These are phyloP conservation scores for Sicyos baderoa DNA, from an alignment of 306 rosid genomes.

Conservation along the genomic window DNA sequence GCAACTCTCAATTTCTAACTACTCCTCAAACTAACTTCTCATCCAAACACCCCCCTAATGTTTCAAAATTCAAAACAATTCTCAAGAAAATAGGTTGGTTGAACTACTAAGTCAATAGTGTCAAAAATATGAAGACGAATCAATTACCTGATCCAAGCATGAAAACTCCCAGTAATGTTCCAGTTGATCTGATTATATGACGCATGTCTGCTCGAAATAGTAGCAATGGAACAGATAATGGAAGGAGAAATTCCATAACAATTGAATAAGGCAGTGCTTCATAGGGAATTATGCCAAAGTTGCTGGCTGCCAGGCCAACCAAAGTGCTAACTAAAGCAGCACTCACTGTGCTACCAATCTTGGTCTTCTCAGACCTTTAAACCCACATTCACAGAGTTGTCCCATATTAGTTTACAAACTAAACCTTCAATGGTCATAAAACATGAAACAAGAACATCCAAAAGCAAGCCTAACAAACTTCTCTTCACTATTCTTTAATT, in stretches of 20 bases:
- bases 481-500: background rate
- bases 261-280: constrained; percentile 50
- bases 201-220: constrained; percentile 54
- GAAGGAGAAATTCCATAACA: constrained; percentile 61
- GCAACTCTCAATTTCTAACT: no score
- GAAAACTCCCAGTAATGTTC: constrained; percentile 48
- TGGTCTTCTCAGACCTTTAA: constrained; percentile 50
- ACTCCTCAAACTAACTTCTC: no score
- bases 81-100: background rate
- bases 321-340: constrained; percentile 75
- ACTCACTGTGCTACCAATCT: constrained; percentile 65
- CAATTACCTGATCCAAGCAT: constrained; percentile 52
- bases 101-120: background rate
- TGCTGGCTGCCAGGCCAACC: constrained; percentile 62
- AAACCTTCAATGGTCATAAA: background rate
- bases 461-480: background rate
- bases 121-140: constrained; percentile 8
- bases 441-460: background rate
- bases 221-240: constrained; percentile 47
- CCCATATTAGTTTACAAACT: background rate
- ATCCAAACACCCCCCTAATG: background rate
- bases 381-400: constrained; percentile 5
- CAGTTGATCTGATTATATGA: constrained; percentile 41
- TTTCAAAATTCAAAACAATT: background rate
- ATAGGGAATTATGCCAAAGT: constrained; percentile 52